Base-by-base conservation (phyloP, 2,329 filamentous ascomycete species). In the Ascochyta pisi region DNA sequence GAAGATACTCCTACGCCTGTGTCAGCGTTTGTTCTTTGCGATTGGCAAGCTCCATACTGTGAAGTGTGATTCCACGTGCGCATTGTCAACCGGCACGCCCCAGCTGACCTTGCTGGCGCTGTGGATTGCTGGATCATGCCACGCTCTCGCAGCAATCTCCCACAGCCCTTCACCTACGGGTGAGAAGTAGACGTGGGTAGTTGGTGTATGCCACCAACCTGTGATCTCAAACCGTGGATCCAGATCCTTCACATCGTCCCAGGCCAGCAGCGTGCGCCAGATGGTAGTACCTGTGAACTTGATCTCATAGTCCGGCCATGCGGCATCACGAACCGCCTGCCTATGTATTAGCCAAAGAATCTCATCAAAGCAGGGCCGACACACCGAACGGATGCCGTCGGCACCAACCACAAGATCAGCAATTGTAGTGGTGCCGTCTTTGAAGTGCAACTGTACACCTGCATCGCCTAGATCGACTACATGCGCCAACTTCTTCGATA, bases 331-430 rank as follows among this genome's bases (percentile, higher is more conserved):
- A 1, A 82, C 76, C 16, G 76, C 68, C 79, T 80, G 15, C 33
- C 23, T 56, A 70, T 13, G 3, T 8, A 15, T 54, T 34, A 43
- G 23, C 10, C 6, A 22, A 2, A 6, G 23, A 7, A 4, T 10
- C 15, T 8, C 2, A 10, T 3, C 8, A 2, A 6, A 13, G 12
- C 4, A 15, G 37, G 4, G 81, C 83, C 53, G 81, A 77, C 47
- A 84, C 83, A 3, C 83, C 81, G 62, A 85, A 81, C 4, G 56
- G 26, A 62, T 62, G 1, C 56, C 56, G 37, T 62, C 59, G 5
- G 80, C 82, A 0, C 82, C 83, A 2, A 85, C 75, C 1, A 84
- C 74, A 0, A 84, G 64, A 57, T 83, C 81, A 3, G 76, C 76
- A 15, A 53, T 57, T 2, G 51, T 51, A 12, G 74, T 66, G 2